Conservation (phyloP, 495 filamentous ascomycete genomes). For the Penicillium dipodomyicola region DNA sequence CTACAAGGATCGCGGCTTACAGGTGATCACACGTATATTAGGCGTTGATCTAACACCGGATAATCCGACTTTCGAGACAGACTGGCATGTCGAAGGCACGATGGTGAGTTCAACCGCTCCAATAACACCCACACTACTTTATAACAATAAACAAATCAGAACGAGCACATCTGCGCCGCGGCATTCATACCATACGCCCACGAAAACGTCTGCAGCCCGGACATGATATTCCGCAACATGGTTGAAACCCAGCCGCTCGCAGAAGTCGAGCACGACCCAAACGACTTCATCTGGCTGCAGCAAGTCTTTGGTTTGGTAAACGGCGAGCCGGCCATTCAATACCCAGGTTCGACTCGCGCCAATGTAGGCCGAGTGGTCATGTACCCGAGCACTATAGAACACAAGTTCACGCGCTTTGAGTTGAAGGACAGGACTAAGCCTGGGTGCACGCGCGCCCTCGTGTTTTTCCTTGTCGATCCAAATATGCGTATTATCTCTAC, state of each 20-base stretch:
- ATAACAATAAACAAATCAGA: constrained; percentile 18
- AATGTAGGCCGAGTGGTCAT: constrained; percentile 26
- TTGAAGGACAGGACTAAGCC: constrained; percentile 49
- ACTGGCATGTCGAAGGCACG: constrained; percentile 43
- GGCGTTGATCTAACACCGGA: constrained; percentile 37
- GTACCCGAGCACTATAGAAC: constrained; percentile 46
- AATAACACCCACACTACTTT: neutral
- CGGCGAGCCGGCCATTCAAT: constrained; percentile 33
- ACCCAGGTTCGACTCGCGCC: constrained; percentile 26
- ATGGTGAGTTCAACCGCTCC: constrained; percentile 24
- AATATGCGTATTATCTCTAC: constrained; percentile 53
- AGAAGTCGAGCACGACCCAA: constrained; percentile 32
- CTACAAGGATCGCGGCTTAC: constrained; percentile 42
- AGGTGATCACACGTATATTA: constrained; percentile 38
- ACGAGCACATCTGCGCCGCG: constrained; percentile 43
- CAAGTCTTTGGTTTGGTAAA: constrained; percentile 37
- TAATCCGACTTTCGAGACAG: constrained; percentile 30
- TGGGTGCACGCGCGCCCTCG: constrained; percentile 47
- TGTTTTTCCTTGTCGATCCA: constrained; percentile 56
- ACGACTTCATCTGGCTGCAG: constrained; percentile 29
- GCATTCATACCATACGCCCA: constrained; percentile 24
- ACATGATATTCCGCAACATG: constrained; percentile 32
- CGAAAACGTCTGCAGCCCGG: constrained; percentile 26
- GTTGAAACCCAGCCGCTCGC: constrained; percentile 25
- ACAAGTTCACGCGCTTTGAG: constrained; percentile 42